Base-by-base conservation (phyloP, 371 early-diverging fungal genomes). In the Syncephalastrum monosporum region DNA sequence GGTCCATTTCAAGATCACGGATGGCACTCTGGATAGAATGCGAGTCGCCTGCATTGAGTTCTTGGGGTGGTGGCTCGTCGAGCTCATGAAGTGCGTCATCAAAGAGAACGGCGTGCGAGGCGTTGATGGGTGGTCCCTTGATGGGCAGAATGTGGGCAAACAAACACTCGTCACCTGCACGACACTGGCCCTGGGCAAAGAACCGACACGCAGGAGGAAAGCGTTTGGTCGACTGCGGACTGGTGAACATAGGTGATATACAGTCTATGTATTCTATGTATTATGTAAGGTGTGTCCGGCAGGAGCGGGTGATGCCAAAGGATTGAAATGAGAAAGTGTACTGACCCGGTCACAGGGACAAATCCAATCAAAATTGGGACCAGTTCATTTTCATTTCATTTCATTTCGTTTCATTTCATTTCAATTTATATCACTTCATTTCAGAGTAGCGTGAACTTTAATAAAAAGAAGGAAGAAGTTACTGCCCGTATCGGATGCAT, bases 131-230 rank as follows among this genome's bases (percentile, higher is more conserved):
- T 3, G 47, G 45, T 12, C 65, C 71, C 44, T 63, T 56, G 24
- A 77, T 55, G 8, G 77, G 79, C n/a, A 78, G 50, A 24, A 73
- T 67, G 48, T 78, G 79, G 41, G 75, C 69, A 65, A 78, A 78
- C 1, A 65, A 64, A 42, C 79, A 78, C 0, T 69, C 68, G 47
- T 71, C 61, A 0, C 79, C 79, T n/a, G 75, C 75, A 58, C 79
- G 67, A 65, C 79, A 78, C 27, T 64, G 69, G 3, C 79, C 79
- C 53, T 78, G 75, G 25, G 68, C 54, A 52, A 65, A 78, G 48
- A 75, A 78, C 12, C 79, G 64, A 63, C 79, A 78, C 41, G 67
- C 63, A 16, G 79, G 64, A 27, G 79, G 79, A 47, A 78, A 78
- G 4, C 79, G 71, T 47, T 73, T 72, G 1, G 69, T 50, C 8